phyloP scores from a whole-genome alignment of 2,329 filamentous ascomycete species.

The Conoideocrella luteorostrata region DNA sequence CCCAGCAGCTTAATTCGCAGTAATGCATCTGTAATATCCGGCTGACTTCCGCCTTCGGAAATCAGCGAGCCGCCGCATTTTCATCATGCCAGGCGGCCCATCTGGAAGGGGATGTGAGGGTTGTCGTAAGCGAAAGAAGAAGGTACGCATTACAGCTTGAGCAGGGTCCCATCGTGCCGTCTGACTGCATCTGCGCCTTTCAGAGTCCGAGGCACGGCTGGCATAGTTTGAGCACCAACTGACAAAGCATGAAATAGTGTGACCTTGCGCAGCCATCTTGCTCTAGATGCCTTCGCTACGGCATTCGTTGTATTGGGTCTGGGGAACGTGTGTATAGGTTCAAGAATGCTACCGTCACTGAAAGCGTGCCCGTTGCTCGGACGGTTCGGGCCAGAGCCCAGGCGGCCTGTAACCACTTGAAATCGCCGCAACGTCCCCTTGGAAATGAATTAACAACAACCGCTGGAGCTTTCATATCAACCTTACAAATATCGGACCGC shows the following conservation, averaged over 20 bases:
- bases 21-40: slow-evolving; percentile 1
- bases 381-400: background rate
- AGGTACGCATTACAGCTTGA: slow-evolving; percentile 7
- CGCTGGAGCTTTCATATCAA: slow-evolving; percentile 19
- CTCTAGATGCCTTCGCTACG: slow-evolving; percentile 6
- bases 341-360: slow-evolving; percentile 7
- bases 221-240: background rate
- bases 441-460: slow-evolving; percentile 4
- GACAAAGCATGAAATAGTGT: slow-evolving; percentile 1
- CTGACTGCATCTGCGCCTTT: background rate
- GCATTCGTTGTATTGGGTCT: slow-evolving; percentile 7
- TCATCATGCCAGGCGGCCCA: slow-evolving; percentile 3
- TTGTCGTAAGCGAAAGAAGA: slow-evolving; percentile 9
- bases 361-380: background rate
- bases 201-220: background rate
- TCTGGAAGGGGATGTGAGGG: slow-evolving; percentile 5
- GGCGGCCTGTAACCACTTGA: background rate
- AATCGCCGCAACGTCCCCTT: slow-evolving; percentile 1
- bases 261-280: slow-evolving; percentile 8
- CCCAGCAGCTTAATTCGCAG: background rate
- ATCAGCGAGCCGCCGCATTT: background rate
- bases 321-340: slow-evolving; percentile 6
- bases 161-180: background rate
- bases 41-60: background rate
- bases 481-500: slow-evolving; percentile 33